A percentile compares a stretch with the other conserved stretches of the same genome.
These are phyloP conservation scores for Pseudocercospora fijiensis DNA, from an alignment of 2,329 filamentous ascomycete genomes.

Conservation along the genomic window DNA sequence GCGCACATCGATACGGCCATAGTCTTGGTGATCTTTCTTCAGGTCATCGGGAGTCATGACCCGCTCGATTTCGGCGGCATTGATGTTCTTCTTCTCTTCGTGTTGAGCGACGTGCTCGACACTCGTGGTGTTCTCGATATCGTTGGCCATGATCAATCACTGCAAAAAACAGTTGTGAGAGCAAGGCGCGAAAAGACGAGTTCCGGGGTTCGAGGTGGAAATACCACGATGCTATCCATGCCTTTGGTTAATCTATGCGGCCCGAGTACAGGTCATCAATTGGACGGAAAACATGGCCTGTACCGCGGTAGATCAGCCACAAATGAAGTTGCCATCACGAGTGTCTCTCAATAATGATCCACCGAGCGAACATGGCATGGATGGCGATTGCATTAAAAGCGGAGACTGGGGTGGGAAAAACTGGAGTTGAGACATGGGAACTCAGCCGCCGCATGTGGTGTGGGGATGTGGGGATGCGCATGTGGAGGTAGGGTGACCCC, in stretches of 20 bases:
- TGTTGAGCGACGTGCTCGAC: neutral
- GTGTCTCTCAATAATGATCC: conserved; percentile 2
- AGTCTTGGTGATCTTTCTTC: conserved; percentile 56
- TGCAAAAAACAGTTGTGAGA: neutral
- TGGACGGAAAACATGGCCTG: conserved; percentile 17
- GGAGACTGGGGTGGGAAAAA: neutral
- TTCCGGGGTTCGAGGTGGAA: neutral
- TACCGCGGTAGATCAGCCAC: neutral
- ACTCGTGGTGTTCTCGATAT: conserved; percentile 14
- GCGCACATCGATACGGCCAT: conserved; percentile 57
- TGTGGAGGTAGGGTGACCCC: neutral
- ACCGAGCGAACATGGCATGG: conserved; percentile 3
- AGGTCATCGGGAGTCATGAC: conserved; percentile 48
- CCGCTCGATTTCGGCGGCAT: conserved; percentile 48
- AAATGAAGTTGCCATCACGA: neutral
- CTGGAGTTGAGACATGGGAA: neutral
- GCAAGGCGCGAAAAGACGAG: neutral
- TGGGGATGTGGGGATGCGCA: conserved; percentile 4
- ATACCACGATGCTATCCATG: conserved; percentile 14
- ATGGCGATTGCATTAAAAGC: neutral
- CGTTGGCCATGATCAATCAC: conserved; percentile 10
- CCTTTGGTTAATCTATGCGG: conserved; percentile 16
- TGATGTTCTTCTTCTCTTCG: conserved; percentile 15
- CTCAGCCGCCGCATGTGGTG: neutral
- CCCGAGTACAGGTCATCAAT: conserved; percentile 9